Evolutionary conservation across 1,284 basidiomycete species (phyloP).

Genomic region (Pascua sp.): DNA sequence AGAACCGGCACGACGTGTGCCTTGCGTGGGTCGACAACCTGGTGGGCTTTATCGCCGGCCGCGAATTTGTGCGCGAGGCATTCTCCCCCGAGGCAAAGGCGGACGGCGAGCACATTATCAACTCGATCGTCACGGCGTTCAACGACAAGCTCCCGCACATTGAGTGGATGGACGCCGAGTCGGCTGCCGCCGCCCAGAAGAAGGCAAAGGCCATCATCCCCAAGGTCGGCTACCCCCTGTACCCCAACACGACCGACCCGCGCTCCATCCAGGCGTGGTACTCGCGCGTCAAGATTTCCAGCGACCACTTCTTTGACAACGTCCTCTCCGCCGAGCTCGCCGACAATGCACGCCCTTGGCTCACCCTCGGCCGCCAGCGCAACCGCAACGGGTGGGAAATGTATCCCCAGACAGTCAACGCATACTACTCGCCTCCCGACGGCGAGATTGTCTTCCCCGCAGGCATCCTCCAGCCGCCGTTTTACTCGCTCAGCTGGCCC

Average conservation of each 20-base stretch:
- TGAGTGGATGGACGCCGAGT: constrained; percentile 88
- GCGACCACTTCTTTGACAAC: constrained; percentile 79
- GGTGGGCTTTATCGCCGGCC: constrained; percentile 55
- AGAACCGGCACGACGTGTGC: constrained; percentile 69
- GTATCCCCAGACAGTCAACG: constrained; percentile 48
- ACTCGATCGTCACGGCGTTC: constrained; percentile 78
- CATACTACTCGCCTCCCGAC: constrained; percentile 44
- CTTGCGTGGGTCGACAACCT: constrained; percentile 49
- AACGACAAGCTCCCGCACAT: constrained; percentile 70
- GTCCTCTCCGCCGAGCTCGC: constrained; percentile 41
- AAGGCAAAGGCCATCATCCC: constrained; percentile 58
- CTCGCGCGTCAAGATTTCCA: constrained; percentile 61
- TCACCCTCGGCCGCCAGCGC: constrained; percentile 66
- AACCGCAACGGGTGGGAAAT: constrained; percentile 75
- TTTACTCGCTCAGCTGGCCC: constrained; percentile 80
- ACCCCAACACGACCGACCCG: constrained; percentile 74
- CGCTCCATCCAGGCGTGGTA: constrained; percentile 74
- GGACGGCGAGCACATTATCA: constrained; percentile 80
- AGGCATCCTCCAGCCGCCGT: constrained; percentile 87
- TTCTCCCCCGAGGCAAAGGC: constrained; percentile 77
- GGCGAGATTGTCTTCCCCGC: constrained; percentile 91
- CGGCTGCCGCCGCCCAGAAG: constrained; percentile 73
- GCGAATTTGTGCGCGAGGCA: constrained; percentile 76
- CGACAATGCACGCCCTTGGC: constrained; percentile 60
- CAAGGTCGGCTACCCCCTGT: constrained; percentile 65